Base-by-base conservation (phyloP, 169 alveolate genomes). In the Plasmodium relictum region DNA sequence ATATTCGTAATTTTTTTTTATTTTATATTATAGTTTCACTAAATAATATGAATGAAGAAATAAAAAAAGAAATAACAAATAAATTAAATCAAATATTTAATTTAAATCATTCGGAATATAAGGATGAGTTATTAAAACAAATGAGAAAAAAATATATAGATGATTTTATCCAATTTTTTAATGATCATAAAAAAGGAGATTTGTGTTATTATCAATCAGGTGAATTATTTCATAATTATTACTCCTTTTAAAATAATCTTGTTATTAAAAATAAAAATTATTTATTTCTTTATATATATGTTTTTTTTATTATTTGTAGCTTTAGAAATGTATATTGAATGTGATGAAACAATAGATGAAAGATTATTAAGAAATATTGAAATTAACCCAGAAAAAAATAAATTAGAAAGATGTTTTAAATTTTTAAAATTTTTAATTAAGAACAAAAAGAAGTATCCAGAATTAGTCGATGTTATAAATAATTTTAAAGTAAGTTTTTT, bases 341-440 rank as follows among this genome's bases (percentile, higher is more conserved):
- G 85, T 42, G 31, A 45, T n/a, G 91, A 83, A 83, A 52, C 52
- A 58, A 31, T 83, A 37, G 83, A 69, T 54, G 37, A 54, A 20
- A n/a, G n/a, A 9, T 42, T 83, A 66, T 66, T 83, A 62, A 45
- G 20, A 83, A 54, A 48, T 10, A 6, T 8, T 18, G 20, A 68
- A 26, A n/a, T 83, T 42, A 73, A 66, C 48, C 73, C 83, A 42
- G 31, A 42, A 44, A 83, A 83, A 61, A 83, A 83, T 59, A 83
- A 83, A 83, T 26, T 83, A 44, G 70, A 50, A 71, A 83, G 83
- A 48, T 83, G 91, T 26, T 83, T 83, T 56, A 83, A 83, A 83
- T 83, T 83, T 39, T 72, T 83, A 44, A 71, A 37, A 68, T 83
- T 83, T 69, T 58, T 83, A 83, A 44, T 61, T 26, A 83, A 83